phyloP scores from a whole-genome alignment of 306 rosid genomes.

The Cucumis hystrix region DNA sequence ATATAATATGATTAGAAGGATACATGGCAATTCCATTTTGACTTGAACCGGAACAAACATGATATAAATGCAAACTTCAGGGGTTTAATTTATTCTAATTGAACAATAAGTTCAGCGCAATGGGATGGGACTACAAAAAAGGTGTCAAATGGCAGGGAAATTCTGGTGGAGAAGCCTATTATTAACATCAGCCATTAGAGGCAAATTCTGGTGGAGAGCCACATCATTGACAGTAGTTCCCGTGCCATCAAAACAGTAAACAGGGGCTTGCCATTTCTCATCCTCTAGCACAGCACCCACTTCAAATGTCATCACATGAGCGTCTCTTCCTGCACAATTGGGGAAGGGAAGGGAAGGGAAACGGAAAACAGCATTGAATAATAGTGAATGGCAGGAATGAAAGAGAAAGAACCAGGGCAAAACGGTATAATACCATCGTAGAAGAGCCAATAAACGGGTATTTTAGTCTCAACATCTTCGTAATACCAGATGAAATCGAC shows the following conservation, averaged over 20 bases:
- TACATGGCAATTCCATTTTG: no score
- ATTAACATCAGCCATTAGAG: not conserved
- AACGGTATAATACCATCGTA: conserved; percentile 32
- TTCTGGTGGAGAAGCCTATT: not conserved
- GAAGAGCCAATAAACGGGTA: conserved; percentile 73
- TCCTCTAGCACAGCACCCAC: conserved; percentile 78
- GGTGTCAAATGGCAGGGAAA: not conserved
- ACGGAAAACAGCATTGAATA: no score
- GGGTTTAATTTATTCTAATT: not conserved
- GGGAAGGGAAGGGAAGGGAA: not conserved
- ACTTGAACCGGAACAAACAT: not conserved
- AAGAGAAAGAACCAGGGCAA: not conserved
- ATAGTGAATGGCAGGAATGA: not conserved
- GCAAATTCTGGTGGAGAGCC: not conserved
- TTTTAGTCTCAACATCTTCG: conserved; percentile 52
- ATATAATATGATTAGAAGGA: not conserved
- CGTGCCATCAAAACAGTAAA: conserved; percentile 42
- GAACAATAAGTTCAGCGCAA: not conserved
- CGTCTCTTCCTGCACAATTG: conserved; percentile 43
- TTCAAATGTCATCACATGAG: conserved; percentile 92
- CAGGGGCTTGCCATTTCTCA: conserved; percentile 81
- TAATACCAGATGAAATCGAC: conserved; percentile 63
- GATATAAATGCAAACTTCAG: not conserved
- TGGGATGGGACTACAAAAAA: not conserved
- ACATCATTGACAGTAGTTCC: not conserved